phyloP scores from a whole-genome alignment of 495 filamentous ascomycete species.

The Lasiosphaeris hirsuta region DNA sequence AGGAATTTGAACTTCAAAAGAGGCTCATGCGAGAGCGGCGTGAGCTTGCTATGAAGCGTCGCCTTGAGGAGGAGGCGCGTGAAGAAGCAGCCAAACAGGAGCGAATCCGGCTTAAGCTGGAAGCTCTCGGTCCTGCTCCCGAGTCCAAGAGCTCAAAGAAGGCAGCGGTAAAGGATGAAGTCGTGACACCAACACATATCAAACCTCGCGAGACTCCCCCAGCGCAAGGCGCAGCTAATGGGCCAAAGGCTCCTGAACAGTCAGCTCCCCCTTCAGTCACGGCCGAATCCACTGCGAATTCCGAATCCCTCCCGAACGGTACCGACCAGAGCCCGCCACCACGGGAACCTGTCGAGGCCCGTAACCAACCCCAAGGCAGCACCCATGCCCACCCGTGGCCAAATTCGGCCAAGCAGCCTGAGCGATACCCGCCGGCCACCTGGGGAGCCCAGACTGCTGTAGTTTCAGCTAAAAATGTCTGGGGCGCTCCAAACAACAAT shows the following conservation, averaged over 20 bases:
- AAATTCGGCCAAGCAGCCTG: constrained; percentile 24
- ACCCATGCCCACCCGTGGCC: constrained; percentile 22
- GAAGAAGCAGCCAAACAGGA: constrained; percentile 78
- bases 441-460: constrained; percentile 33
- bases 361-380: constrained; percentile 15
- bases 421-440: constrained; percentile 34
- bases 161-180: constrained; percentile 38
- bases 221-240: constrained; percentile 24
- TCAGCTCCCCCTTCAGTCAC: constrained; percentile 7
- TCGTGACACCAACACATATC: constrained; percentile 35
- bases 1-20: constrained; percentile 68
- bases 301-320: constrained; percentile 17
- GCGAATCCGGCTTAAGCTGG: constrained; percentile 79
- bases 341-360: constrained; percentile 16
- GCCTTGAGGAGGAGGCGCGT: constrained; percentile 73
- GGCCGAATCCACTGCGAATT: constrained; percentile 9
- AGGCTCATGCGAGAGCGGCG: constrained; percentile 81
- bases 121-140: constrained; percentile 67
- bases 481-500: constrained; percentile 70
- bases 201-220: constrained; percentile 29
- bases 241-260: constrained; percentile 6
- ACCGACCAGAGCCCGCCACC: constrained; percentile 12
- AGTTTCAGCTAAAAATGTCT: constrained; percentile 59
- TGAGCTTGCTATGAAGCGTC: constrained; percentile 71
- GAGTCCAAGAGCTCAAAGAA: constrained; percentile 57